phyloP scores from a whole-genome alignment of 202 grass and related monocot species.

The Saccharum hybrid region DNA sequence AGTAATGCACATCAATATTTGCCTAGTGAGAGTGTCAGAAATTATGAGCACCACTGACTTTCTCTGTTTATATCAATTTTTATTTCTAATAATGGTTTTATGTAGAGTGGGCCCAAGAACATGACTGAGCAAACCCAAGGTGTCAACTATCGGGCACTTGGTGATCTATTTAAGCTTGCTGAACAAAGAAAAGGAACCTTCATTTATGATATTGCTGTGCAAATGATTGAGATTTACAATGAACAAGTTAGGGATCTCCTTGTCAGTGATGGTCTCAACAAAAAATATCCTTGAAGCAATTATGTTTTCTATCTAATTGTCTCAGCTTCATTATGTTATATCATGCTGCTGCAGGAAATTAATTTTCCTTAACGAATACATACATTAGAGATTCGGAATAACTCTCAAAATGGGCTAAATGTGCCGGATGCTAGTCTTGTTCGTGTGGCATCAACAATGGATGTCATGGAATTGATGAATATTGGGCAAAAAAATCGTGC shows the following conservation, averaged over 20 bases:
- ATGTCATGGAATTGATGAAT: constrained; percentile 96
- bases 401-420: constrained; percentile 95
- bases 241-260: constrained; percentile 99
- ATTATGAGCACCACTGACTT: constrained; percentile 7
- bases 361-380: constrained; percentile 72
- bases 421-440: constrained; percentile 94
- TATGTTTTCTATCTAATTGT: constrained; percentile 42
- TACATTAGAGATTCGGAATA: constrained; percentile 96
- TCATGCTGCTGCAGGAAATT: neutral
- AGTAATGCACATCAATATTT: constrained; percentile 31
- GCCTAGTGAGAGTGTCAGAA: constrained; percentile 1
- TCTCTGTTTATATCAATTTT: constrained; percentile 32
- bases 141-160: constrained; percentile 91
- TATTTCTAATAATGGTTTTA: constrained; percentile 36
- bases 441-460: constrained; percentile 69
- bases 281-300: constrained; percentile 87
- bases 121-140: constrained; percentile 87
- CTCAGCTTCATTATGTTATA: constrained; percentile 24
- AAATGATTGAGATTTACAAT: constrained; percentile 99
- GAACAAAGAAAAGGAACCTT: constrained; percentile 88
- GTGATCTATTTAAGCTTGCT: constrained; percentile 89
- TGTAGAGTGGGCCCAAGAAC: constrained; percentile 93
- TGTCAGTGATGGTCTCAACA: constrained; percentile 81
- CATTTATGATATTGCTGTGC: constrained; percentile 90
- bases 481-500: constrained; percentile 90